phyloP scores from a whole-genome alignment of 108 stramenopile species.

The Craspedostauros australis region DNA sequence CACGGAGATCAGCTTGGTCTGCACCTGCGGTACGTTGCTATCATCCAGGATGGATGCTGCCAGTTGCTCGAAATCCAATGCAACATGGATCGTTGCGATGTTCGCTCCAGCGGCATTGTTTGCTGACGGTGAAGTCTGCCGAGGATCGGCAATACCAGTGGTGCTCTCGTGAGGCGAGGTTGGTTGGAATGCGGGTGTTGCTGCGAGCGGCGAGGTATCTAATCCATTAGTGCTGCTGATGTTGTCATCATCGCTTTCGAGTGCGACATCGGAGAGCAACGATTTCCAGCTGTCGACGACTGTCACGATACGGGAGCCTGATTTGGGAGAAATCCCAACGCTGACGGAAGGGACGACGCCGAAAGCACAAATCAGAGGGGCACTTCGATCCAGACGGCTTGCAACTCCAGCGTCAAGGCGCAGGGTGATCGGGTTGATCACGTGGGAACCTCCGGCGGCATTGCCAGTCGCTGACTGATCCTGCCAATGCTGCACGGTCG shows the following conservation, averaged over 20 bases:
- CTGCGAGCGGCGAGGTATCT: neutral
- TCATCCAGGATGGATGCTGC: no score
- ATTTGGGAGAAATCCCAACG: conserved; percentile 45
- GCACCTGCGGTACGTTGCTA: no score
- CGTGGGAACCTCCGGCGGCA: conserved; percentile 1
- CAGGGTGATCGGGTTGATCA: conserved; percentile 70
- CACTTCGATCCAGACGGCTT: conserved; percentile 25
- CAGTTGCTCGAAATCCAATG: no score
- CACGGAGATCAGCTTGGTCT: conserved; percentile 74
- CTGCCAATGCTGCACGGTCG: no score
- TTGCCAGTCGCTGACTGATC: conserved; percentile 18
- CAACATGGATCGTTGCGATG: neutral
- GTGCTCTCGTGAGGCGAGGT: no score
- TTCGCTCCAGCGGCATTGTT: neutral
- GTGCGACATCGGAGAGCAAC: neutral
- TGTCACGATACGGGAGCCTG: conserved; percentile 44
- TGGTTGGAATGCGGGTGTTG: no score
- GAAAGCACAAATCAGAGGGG: conserved; percentile 60
- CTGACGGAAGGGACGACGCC: conserved; percentile 63
- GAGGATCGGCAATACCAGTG: no score
- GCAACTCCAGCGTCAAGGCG: conserved; percentile 60
- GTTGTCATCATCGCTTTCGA: neutral
- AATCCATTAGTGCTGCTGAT: neutral
- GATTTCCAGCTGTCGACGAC: conserved; percentile 53
- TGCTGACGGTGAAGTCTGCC: no score